Evolutionary conservation across 768 basidiomycete genomes (phyloP).

Genomic region (Lyophyllum decastes): DNA sequence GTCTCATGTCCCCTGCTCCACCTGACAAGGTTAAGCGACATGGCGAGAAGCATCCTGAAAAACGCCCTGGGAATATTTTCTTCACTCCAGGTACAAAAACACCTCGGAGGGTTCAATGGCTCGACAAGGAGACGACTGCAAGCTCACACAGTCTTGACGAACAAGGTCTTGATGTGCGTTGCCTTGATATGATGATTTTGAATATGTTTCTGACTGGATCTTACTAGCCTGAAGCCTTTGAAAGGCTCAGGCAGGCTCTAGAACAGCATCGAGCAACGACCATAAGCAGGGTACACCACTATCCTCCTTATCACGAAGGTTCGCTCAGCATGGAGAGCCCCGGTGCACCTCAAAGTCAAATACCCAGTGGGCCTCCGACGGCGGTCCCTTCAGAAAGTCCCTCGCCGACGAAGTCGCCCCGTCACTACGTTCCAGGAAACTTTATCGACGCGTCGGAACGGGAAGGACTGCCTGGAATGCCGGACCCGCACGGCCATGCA

Average conservation of each 20-base stretch:
- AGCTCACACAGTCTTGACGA: conserved; percentile 52
- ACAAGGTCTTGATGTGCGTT: conserved; percentile 51
- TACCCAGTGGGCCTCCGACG: neutral
- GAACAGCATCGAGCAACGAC: conserved; percentile 45
- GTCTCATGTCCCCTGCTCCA: conserved; percentile 3
- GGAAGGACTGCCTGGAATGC: conserved; percentile 53
- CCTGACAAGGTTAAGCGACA: conserved; percentile 2
- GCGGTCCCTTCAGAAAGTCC: conserved; percentile 17
- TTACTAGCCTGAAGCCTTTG: conserved; percentile 47
- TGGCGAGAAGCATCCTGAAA: conserved; percentile 9
- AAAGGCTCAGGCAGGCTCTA: conserved; percentile 44
- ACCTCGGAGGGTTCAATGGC: conserved; percentile 57
- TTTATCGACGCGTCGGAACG: conserved; percentile 67
- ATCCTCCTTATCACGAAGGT: conserved; percentile 25
- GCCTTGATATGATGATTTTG: neutral
- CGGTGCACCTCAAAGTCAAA: neutral
- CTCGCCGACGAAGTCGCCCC: conserved; percentile 16
- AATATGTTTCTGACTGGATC: neutral
- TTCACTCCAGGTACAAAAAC: conserved; percentile 38
- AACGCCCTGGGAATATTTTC: conserved; percentile 7
- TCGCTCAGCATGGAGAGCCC: conserved; percentile 8
- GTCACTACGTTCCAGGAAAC: conserved; percentile 45
- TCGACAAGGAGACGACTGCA: conserved; percentile 24
- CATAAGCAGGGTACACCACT: conserved; percentile 28
- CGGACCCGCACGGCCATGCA: conserved; percentile 18